Evolutionary conservation across 2,329 filamentous ascomycete genomes (phyloP), one percentile per base, ranked within the genome.

Genomic region (Penicillium aurantiogriseum): DNA sequence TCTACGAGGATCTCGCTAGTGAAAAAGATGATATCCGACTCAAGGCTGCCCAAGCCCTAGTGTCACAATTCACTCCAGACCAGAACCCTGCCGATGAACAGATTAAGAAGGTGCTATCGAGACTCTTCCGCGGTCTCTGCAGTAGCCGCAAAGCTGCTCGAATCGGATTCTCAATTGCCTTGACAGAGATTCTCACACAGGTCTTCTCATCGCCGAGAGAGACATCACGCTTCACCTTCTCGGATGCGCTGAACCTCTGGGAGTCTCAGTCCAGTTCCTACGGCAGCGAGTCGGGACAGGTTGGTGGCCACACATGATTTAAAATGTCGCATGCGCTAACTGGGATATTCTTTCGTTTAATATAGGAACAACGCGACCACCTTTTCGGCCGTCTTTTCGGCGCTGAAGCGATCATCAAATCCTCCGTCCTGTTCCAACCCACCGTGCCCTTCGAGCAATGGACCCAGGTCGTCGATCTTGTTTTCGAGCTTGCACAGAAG

Each of bases 131-230:
- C 54, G 94, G 94, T 40, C 85, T 97, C 19, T 92, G 92, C 60
- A 97, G 92, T 72, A 88, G 91, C 54, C 87, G 91, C 56, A 96
- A 96, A 77, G 91, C 90, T 13, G 91, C 93, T 19, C 84, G 94
- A 27, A 79, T 94, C 50, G 94, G 94, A 4, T 97, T 96, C 73
- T 96, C 91, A 53, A 82, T 97, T 54, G 93, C 93, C 0, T 78
- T 97, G 64, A 89, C 92, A 0, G 92, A 97, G 74, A 78, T 95
- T 9, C 72, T 96, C 44, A 81, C 84, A 5, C 85, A 93, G 68
- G 76, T 92, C 5, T 89, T 89, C 67, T 84, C 67, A 2, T 52
- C 63, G 4, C 39, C 71, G 50, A 59, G 69, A 54, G 62, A 70
- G 60, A 54, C 69, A 9, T 66, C 73, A 15, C 71, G 70, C 35